Base-by-base conservation (phyloP, 331 rosid species). In the Prunus yedoensis region DNA sequence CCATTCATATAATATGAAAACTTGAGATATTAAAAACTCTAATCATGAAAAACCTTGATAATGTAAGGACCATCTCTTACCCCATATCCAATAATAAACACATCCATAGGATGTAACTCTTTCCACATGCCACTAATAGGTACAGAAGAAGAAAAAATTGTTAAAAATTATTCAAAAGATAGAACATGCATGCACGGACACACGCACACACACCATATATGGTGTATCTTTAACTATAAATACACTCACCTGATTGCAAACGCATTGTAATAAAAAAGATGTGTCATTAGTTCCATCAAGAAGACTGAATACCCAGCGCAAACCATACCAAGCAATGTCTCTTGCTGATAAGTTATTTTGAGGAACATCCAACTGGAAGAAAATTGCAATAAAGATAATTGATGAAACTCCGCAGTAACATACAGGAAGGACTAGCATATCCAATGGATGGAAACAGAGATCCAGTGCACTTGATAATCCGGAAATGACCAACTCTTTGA, bases 71-170 rank as follows among this genome's bases (percentile, higher is more conserved):
- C 53, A 46, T 71, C 52, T 79, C 97, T 94, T 88, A 92, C 96
- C 86, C 99, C 99, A 85, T 91, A 94, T 85, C 97, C 97, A 25
- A 91, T 88, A 43, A 94, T 86, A 86, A 94, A 94, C 75, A 90
- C 86, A 25, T 92, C 97, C 86, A 86, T 7, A 57, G 97, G 92
- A 84, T 94, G 78, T 73, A 94, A 77, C 69, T 84, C 89, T 84
- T 88, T 88, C 95, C 96, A 94, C 72, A 87, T 78, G 50, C 88
- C 96, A 79, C 99, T 91, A 74, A 73, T 56, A 76, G 28, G 68
- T 62, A 51, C 56, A 77, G 50, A 81, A 86, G 71, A 74, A 60
- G 79, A 43, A 3, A 70, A 70, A 50, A 74, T 76, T 74, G 80
- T 78, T 23, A 41, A 64, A 52, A 20, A 28, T 10, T 71, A 17